These are phyloP conservation scores for Gossypium arboreum DNA, from an alignment of 345 rosid genomes.

Conservation along the genomic window DNA sequence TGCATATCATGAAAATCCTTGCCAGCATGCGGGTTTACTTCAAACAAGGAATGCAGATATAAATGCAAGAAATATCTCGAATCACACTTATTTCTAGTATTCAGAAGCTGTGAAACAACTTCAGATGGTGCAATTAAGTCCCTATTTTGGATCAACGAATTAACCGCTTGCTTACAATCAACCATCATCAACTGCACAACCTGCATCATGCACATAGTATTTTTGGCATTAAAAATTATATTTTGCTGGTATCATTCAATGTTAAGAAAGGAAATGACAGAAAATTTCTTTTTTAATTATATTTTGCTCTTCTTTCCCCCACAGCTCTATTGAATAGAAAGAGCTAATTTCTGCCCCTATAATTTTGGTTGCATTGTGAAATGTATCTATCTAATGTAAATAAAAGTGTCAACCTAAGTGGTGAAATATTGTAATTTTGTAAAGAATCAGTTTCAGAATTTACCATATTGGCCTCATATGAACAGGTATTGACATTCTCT, in stretches of 20 bases:
- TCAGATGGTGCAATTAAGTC: constrained; percentile 79
- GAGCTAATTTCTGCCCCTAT: not conserved
- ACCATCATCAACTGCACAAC: constrained; percentile 87
- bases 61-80: constrained; percentile 79
- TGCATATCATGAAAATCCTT: constrained; percentile 96
- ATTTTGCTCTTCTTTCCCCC: not conserved
- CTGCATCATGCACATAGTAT: constrained; percentile 38
- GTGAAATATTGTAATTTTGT: not conserved
- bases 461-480: not conserved
- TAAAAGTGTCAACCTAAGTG: not conserved
- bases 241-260: not conserved
- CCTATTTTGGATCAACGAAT: constrained; percentile 76
- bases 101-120: constrained; percentile 68
- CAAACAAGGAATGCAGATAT: constrained; percentile 79
- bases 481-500: not conserved
- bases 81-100: constrained; percentile 60
- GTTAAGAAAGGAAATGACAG: not conserved
- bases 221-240: not conserved
- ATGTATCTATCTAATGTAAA: not conserved
- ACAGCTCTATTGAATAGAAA: not conserved
- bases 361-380: not conserved
- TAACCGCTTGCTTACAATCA: constrained; percentile 77
- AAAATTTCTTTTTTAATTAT: not conserved
- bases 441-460: not conserved
- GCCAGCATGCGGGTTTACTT: constrained; percentile 76